Conservation (phyloP, 1,139 yeast species). For the Geotrichum carabidarum region DNA sequence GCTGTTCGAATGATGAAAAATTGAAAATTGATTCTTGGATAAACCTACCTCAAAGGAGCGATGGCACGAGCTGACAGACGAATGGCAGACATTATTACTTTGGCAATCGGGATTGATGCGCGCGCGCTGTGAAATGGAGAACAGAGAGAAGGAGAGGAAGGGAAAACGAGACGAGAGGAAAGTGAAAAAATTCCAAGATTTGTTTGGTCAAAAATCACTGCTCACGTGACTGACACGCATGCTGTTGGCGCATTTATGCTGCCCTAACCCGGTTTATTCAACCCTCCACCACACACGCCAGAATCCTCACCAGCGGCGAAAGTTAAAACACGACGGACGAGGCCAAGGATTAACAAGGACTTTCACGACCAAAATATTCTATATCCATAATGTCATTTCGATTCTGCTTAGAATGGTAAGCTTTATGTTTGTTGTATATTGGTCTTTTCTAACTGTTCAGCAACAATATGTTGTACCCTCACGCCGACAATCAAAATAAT, state of each 20-base stretch:
- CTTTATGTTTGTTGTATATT: conserved; percentile 9
- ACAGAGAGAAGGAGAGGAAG: background rate
- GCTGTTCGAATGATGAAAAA: too few species aligned
- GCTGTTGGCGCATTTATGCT: background rate
- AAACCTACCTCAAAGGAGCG: conserved; percentile 31
- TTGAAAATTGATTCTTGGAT: background rate
- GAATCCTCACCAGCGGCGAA: background rate
- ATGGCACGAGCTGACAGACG: conserved; percentile 36
- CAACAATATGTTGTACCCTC: conserved; percentile 98
- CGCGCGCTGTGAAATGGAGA: background rate
- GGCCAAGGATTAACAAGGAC: conserved; percentile 4
- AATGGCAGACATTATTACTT: conserved; percentile 23
- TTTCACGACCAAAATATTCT: conserved; percentile 2
- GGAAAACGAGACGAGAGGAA: background rate
- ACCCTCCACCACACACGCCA: background rate
- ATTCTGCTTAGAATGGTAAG: conserved; percentile 80
- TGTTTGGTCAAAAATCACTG: background rate
- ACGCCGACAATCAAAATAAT: conserved; percentile 71
- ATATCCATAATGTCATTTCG: conserved; percentile 74
- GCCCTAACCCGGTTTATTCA: background rate
- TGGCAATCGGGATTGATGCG: background rate
- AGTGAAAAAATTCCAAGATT: background rate
- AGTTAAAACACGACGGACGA: background rate
- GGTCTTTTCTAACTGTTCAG: conserved; percentile 28
- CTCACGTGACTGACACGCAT: background rate